Percentiles rank a stretch among this genome's conserved stretches.
These are phyloP conservation scores for Chytriomyces sp. DNA, from an alignment of 192 early-diverging fungal genomes.

Conservation along the genomic window DNA sequence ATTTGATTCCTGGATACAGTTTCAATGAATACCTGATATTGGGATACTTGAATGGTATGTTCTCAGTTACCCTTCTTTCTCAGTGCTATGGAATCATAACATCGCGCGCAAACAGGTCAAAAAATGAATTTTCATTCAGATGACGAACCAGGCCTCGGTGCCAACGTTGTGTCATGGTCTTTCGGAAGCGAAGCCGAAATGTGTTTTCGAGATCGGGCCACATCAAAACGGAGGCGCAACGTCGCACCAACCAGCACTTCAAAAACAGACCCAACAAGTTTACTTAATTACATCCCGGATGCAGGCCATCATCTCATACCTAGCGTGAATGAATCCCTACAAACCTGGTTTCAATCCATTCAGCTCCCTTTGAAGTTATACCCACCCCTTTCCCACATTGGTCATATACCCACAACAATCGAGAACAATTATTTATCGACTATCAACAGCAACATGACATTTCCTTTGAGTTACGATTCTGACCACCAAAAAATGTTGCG, in stretches of 20 bases:
- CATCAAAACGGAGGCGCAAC: neutral
- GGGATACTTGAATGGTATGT: slow-evolving; percentile 32
- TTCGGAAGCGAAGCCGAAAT: slow-evolving; percentile 31
- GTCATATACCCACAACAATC: too few species aligned
- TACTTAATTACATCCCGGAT: neutral
- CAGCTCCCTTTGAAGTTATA: neutral
- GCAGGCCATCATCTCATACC: too few species aligned
- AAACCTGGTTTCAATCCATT: neutral
- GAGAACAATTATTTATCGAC: too few species aligned
- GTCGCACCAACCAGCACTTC: neutral
- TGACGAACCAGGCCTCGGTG: slow-evolving; percentile 23
- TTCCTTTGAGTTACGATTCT: too few species aligned
- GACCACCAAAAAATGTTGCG: too few species aligned
- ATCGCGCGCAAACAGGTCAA: slow-evolving; percentile 14
- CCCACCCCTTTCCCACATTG: too few species aligned
- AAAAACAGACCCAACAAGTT: neutral
- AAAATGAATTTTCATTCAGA: slow-evolving; percentile 38
- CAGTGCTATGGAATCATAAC: neutral
- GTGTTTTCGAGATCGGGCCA: slow-evolving; percentile 24
- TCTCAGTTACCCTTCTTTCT: neutral
- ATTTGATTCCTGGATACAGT: slow-evolving; percentile 3
- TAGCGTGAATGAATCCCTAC: too few species aligned
- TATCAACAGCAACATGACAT: too few species aligned
- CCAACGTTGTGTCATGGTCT: slow-evolving; percentile 27
- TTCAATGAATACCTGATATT: slow-evolving; percentile 23